Conservation (phyloP, 352 stramenopile species). For the Pythium pectinolyticum region DNA sequence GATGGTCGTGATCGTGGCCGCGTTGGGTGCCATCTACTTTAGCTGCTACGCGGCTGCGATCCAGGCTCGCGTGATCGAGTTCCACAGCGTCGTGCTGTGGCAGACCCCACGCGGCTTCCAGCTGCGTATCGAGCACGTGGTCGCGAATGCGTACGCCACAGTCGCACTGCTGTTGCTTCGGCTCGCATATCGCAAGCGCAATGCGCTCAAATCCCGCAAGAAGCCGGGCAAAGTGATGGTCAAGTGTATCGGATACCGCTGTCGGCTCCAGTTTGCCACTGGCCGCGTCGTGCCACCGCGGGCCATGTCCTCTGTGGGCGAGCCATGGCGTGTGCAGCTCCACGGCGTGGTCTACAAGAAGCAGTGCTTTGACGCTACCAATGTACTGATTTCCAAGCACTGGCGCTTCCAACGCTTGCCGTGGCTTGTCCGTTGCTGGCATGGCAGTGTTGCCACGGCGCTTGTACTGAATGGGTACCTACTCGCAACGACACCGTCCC, state of each 20-base stretch:
- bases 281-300: background rate
- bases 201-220: background rate
- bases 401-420: background rate
- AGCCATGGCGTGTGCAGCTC: background rate
- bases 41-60: background rate
- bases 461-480: no score
- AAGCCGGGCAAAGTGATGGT: background rate
- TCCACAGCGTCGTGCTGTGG: slow-evolving; percentile 5
- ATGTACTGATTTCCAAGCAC: background rate
- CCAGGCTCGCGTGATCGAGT: background rate
- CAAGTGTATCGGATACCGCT: slow-evolving; percentile 8
- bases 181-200: slow-evolving; percentile 7
- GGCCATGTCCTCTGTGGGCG: background rate
- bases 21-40: background rate
- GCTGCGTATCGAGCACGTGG: slow-evolving; percentile 6
- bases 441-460: background rate
- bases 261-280: slow-evolving; percentile 2
- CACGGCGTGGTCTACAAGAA: background rate
- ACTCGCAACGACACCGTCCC: background rate
- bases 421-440: background rate
- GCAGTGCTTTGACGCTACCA: background rate
- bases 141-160: slow-evolving; percentile 1
- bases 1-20: background rate
- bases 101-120: background rate
- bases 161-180: slow-evolving; percentile 2